Evolutionary conservation across 805 yeast species (phyloP).

Genomic region (Candida vartiovaarae): DNA sequence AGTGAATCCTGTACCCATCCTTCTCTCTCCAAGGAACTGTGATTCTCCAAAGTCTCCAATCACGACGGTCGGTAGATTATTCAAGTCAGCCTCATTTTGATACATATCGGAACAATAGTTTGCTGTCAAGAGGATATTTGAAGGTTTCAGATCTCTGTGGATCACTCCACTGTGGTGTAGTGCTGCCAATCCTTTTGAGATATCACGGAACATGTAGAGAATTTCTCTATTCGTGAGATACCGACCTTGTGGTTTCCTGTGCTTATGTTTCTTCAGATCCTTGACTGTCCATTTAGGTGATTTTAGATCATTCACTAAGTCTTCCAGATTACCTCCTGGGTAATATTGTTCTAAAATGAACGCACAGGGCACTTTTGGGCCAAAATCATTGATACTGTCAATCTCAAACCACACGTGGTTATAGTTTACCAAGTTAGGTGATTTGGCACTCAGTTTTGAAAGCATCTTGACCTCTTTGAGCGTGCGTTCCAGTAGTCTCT

Average conservation of each 20-base stretch:
- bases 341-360: conserved; percentile 84
- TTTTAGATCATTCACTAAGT: conserved; percentile 37
- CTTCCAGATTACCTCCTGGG: conserved; percentile 82
- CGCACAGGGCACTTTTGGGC: conserved; percentile 60
- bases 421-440: conserved; percentile 66
- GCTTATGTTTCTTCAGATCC: conserved; percentile 29
- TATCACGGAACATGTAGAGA: conserved; percentile 59
- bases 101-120: conserved; percentile 15
- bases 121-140: conserved; percentile 60
- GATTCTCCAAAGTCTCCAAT: conserved; percentile 92
- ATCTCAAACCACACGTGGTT: conserved; percentile 91
- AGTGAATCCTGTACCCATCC: conserved; percentile 73
- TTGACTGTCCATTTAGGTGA: conserved; percentile 32
- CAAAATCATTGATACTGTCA: conserved; percentile 43
- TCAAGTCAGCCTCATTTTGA: conserved; percentile 6
- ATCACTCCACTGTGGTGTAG: conserved; percentile 69
- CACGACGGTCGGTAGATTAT: conserved; percentile 54
- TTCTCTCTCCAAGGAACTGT: conserved; percentile 56
- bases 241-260: conserved; percentile 24
- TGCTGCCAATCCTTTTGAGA: conserved; percentile 62
- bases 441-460: conserved; percentile 38
- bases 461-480: conserved; percentile 73
- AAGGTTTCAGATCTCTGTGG: conserved; percentile 88
- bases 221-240: conserved; percentile 51
- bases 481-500: conserved; percentile 60